Percentiles rank a stretch among this genome's conserved stretches.
Evolutionary conservation across 2,329 filamentous ascomycete species (phyloP).

Genomic region (Penicillium brevicompactum): DNA sequence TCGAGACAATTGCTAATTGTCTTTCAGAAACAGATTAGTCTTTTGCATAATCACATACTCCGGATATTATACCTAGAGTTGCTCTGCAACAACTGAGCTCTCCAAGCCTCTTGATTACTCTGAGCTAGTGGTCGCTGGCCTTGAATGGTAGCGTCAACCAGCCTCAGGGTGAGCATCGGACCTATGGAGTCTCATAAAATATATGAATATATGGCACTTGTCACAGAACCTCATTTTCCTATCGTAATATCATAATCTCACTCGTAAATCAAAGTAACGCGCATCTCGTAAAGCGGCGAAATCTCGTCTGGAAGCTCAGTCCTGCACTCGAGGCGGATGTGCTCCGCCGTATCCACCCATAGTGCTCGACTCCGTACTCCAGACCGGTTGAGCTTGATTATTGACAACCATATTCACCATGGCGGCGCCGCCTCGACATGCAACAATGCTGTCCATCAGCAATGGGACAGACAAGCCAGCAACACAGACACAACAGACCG

Average conservation of each 20-base stretch:
- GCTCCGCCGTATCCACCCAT: slow-evolving; percentile 27
- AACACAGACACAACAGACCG: slow-evolving; percentile 48
- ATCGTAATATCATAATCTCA: neutral
- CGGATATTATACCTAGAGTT: neutral
- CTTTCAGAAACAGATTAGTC: slow-evolving; percentile 15
- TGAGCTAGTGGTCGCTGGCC: neutral
- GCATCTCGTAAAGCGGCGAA: too few species aligned
- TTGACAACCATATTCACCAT: slow-evolving; percentile 17
- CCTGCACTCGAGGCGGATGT: slow-evolving; percentile 23
- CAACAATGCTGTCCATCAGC: slow-evolving; percentile 36
- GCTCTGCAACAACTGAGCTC: neutral
- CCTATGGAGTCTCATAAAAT: neutral
- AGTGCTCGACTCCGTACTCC: neutral
- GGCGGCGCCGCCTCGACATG: slow-evolving; percentile 34
- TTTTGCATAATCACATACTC: neutral
- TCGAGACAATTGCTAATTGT: slow-evolving; percentile 23
- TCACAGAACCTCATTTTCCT: neutral
- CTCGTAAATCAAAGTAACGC: neutral
- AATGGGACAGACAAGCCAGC: slow-evolving; percentile 21
- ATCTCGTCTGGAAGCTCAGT: neutral
- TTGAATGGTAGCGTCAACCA: too few species aligned
- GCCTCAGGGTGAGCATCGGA: too few species aligned
- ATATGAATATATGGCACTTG: neutral
- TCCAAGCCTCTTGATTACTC: neutral
- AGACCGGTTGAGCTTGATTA: neutral